phyloP scores from a whole-genome alignment of 1,284 basidiomycete genomes.

The Exobasidium cylindrosporum region DNA sequence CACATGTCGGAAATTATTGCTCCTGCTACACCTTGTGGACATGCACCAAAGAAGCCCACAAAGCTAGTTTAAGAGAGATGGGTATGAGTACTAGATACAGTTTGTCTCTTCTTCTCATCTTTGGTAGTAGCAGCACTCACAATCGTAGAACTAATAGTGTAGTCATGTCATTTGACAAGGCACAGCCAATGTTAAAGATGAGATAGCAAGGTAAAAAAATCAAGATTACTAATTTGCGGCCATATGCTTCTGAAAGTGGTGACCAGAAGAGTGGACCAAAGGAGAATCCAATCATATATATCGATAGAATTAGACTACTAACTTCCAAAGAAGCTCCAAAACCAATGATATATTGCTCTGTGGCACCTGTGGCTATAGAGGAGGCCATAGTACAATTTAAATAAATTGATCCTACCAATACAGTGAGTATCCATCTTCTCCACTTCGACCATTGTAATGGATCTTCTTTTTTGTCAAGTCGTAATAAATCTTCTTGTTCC shows the following conservation, averaged over 20 bases:
- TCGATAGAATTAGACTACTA: slow-evolving; percentile 22
- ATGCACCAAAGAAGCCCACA: slow-evolving; percentile 33
- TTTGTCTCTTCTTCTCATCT: background rate
- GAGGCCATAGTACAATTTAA: slow-evolving; percentile 23
- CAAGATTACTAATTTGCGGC: slow-evolving; percentile 28
- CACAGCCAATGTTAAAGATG: slow-evolving; percentile 36
- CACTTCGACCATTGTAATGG: slow-evolving; percentile 21
- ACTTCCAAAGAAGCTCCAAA: slow-evolving; percentile 24
- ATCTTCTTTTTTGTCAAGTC: slow-evolving; percentile 25
- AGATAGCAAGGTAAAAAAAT: slow-evolving; percentile 24
- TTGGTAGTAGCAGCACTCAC: slow-evolving; percentile 5
- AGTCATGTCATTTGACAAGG: slow-evolving; percentile 24
- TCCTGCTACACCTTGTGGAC: slow-evolving; percentile 25
- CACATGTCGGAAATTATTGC: slow-evolving; percentile 30
- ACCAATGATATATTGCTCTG: slow-evolving; percentile 23
- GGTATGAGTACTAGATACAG: background rate
- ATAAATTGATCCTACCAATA: slow-evolving; percentile 25
- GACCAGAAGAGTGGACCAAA: slow-evolving; percentile 34
- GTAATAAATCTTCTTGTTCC: slow-evolving; percentile 15
- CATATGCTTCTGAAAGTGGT: slow-evolving; percentile 29
- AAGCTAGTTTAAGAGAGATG: slow-evolving; percentile 19
- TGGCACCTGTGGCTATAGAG: slow-evolving; percentile 26
- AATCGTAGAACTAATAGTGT: slow-evolving; percentile 32
- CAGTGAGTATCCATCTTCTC: slow-evolving; percentile 27
- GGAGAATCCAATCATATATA: slow-evolving; percentile 33